Base-by-base conservation (phyloP, 805 yeast species). In the Groenewaldozyma tartarivorans region DNA sequence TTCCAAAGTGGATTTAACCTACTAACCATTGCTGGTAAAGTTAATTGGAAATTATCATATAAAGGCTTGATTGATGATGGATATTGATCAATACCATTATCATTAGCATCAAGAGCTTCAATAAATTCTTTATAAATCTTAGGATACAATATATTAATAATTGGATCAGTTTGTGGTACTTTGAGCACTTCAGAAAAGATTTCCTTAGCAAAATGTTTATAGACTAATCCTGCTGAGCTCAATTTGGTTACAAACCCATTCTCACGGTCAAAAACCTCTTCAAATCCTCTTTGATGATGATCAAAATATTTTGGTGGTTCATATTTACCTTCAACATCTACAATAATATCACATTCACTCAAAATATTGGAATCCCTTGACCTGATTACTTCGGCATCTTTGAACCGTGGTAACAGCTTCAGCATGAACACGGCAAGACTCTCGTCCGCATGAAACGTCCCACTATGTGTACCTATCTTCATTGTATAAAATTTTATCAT, bases 381-480 rank as follows among this genome's bases (percentile, higher is more conserved):
- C 60, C 98, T 78, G 17, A 84, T 74, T 17, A 92, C 68, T 40
- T 68, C 69, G 17, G 95, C 79, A 44, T 76, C 68, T 36, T 72
- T 56, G 61, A 62, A 92, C 58, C 72, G 69, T 5, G 95, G 92
- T 36, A 90, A 64, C 16, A 76, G 65, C 50, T 73, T 75, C 42
- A 92, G 66, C 81, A 92, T 77, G 60, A 72, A 88, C 2, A 90
- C 95, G 2, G 97, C 98, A 39, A 92, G 71, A 7, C 95, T 79
- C 61, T 92, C 98, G 61, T 92, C 98, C 7, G 97, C 97, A 58
- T 92, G 98, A 70, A 92, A 92, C 0, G 87, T 73, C 5, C 98
- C 98, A 37, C 54, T 54, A 44, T 58, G 68, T 9, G 95, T 88
- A 56, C 95, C 90, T 43, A 88, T 83, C 54, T 75, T 24, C 29